Conservation (phyloP, 129 eudicot species). For the Flaveria brownii region DNA sequence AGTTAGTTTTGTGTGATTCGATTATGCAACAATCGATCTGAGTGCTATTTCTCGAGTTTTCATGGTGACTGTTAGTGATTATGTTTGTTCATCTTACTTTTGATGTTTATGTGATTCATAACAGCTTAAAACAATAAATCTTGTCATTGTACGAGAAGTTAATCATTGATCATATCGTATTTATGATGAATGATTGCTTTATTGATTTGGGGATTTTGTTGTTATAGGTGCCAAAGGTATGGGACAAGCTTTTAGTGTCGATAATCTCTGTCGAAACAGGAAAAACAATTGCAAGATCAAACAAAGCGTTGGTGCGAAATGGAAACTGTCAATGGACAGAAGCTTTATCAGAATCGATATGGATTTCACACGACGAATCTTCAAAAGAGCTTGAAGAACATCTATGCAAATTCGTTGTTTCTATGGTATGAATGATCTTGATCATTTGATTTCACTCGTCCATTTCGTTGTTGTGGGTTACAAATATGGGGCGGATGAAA, state of each 20-base stretch:
- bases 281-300: conserved; percentile 68
- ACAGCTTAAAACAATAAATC: not conserved
- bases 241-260: conserved; percentile 95
- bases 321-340: conserved; percentile 89
- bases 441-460: conserved; percentile 8
- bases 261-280: conserved; percentile 79
- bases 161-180: conserved; percentile 14
- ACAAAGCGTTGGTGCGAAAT: conserved; percentile 65
- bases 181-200: conserved; percentile 10
- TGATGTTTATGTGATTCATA: conserved; percentile 6
- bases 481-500: not conserved
- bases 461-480: not conserved
- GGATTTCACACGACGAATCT: conserved; percentile 59
- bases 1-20: not conserved
- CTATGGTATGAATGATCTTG: conserved; percentile 56
- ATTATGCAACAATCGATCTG: not conserved
- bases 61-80: conserved; percentile 9
- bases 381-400: conserved; percentile 68
- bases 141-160: conserved; percentile 4
- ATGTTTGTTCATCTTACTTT: too few species aligned
- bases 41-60: conserved; percentile 14
- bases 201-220: conserved; percentile 22
- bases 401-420: conserved; percentile 64
- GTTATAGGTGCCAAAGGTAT: conserved; percentile 85
- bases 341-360: conserved; percentile 63